Evolutionary conservation across 2,329 filamentous ascomycete genomes (phyloP), one percentile per base, ranked within the genome.

Genomic region (Colletotrichum neosansevieriae): DNA sequence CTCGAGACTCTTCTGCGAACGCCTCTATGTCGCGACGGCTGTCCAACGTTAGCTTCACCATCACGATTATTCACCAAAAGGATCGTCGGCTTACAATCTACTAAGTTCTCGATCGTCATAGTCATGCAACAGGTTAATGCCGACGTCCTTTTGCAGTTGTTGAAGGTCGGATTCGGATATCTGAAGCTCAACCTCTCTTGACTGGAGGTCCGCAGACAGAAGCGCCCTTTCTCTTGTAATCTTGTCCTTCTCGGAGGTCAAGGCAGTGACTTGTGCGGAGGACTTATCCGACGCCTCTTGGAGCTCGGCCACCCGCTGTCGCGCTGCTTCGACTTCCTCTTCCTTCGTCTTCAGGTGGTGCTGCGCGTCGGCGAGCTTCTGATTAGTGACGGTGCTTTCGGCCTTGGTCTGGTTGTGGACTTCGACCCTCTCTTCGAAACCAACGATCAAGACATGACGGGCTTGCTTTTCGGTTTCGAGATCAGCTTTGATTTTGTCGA

Each of bases 401-500:
- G 49, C 58, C 24, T 62, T 40, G 4, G 40, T 45, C 15, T 62
- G 62, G 24, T 57, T 38, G 50, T 54, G 58, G 7, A 51, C 49
- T 7, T 24, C 29, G n/a, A 21, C 47, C 13, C 58, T 53, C 29
- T 51, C 49, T 29, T 58, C 65, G 38, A 68, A 68, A 19, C 19
- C 34, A 17, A 21, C n/a, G 24, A 68, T 42, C 4, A 64, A n/a
- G 1, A 58, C 34, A 9, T 58, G 70, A 34, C 70, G 70, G 3
- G 70, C 70, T 54, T 72, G 61, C 12, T 62, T 61, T 17, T 71
- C 62, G 2, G 70, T 57, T 7, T 71, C 54, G 51, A 76, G 29
- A 6, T 44, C 67, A 58, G 69, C 59, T 54, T 69, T 73, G 53
- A 76, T 58, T 66, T 83, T 83, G 68, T 83, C 82, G 36, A 83